These are phyloP conservation scores for Corylus americana DNA, from an alignment of 306 rosid species.

Conservation along the genomic window DNA sequence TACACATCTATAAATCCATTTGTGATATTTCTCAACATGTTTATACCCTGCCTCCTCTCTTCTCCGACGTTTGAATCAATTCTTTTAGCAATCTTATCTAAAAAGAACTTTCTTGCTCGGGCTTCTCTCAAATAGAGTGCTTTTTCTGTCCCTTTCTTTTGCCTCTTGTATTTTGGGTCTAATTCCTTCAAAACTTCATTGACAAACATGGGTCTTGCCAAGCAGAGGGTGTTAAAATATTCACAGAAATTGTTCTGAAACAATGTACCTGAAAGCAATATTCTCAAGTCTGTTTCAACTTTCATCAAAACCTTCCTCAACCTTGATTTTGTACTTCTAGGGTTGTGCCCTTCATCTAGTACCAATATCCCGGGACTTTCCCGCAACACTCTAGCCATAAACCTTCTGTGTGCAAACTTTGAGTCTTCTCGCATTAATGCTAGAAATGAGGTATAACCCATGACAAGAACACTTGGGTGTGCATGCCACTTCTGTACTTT, in stretches of 20 bases:
- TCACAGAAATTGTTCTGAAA: conserved; percentile 97
- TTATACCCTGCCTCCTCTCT: conserved; percentile 74
- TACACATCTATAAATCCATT: conserved; percentile 82
- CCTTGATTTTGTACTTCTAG: conserved; percentile 91
- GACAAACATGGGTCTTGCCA: conserved; percentile 83
- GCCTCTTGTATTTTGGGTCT: conserved; percentile 66
- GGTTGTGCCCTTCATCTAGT: conserved; percentile 96
- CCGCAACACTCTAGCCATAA: conserved; percentile 83
- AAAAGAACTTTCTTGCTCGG: conserved; percentile 79
- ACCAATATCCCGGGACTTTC: conserved; percentile 85
- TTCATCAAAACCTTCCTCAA: conserved; percentile 89
- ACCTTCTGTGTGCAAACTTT: conserved; percentile 67
- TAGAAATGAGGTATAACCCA: conserved; percentile 89
- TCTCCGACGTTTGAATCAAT: conserved; percentile 65
- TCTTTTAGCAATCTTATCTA: conserved; percentile 76
- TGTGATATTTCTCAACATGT: conserved; percentile 78
- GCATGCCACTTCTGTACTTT: conserved; percentile 87
- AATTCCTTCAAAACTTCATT: conserved; percentile 70
- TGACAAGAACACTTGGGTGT: conserved; percentile 86
- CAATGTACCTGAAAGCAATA: conserved; percentile 90
- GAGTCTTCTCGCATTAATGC: conserved; percentile 86
- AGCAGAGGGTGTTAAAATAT: conserved; percentile 84
- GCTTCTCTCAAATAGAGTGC: conserved; percentile 54
- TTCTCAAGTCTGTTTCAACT: conserved; percentile 77
- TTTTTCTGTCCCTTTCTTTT: conserved; percentile 41